Conservation (phyloP, 148 eudicot genomes). For the Spergularia bocconei region DNA sequence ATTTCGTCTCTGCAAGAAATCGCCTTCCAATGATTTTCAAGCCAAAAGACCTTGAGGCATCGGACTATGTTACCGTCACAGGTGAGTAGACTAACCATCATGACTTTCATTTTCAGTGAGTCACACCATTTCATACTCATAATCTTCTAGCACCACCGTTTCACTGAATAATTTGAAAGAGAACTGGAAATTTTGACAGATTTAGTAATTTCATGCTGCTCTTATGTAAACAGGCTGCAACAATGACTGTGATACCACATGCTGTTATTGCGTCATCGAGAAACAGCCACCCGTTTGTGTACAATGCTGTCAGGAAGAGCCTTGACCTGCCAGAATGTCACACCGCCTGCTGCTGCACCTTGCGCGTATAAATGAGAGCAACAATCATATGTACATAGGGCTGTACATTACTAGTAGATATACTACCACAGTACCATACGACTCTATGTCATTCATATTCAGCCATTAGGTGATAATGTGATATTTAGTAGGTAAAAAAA, state of each 20-base stretch:
- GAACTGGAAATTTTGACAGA: not conserved
- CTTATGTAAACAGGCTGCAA: conserved; percentile 45
- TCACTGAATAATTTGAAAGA: not conserved
- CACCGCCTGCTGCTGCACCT: not conserved
- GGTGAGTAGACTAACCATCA: not conserved
- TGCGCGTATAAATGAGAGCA: not conserved
- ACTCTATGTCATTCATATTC: not conserved
- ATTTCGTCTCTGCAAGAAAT: conserved; percentile 13
- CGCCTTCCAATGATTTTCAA: conserved; percentile 14
- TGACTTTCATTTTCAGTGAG: not conserved
- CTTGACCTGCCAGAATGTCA: conserved; percentile 12
- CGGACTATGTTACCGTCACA: conserved; percentile 20
- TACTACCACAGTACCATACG: not conserved
- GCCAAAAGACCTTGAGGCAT: conserved; percentile 8
- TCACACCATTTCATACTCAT: not conserved
- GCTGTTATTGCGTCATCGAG: conserved; percentile 57
- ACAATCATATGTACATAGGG: not conserved
- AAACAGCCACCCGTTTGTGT: conserved; percentile 56
- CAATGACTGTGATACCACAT: conserved; percentile 55
- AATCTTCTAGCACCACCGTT: too few relatives aligned
- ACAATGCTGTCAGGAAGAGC: conserved; percentile 53
- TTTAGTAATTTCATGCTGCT: not conserved
- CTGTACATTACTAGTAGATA: conserved; percentile 7
- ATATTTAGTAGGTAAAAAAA: too few relatives aligned
- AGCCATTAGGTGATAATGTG: too few relatives aligned